Conservation (phyloP, 805 yeast genomes). For the Kuraishia piskuri region DNA sequence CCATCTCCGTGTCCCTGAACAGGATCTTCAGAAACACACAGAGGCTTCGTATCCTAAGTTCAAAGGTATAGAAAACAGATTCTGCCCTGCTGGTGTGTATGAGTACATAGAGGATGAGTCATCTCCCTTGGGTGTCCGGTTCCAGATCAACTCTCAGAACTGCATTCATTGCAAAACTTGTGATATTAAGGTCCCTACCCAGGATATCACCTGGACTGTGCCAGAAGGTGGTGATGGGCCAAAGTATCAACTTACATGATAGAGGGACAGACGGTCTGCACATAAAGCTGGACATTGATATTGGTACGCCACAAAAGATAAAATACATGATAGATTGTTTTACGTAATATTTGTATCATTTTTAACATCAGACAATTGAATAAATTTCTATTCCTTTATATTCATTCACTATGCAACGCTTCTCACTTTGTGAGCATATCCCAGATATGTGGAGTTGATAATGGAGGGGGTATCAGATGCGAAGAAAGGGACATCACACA, state of each 20-base stretch:
- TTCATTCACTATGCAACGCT: not conserved
- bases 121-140: slow-evolving; percentile 57
- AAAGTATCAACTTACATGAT: slow-evolving; percentile 71
- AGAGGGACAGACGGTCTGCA: not conserved
- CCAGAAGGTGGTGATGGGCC: slow-evolving; percentile 99
- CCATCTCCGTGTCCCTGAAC: slow-evolving; percentile 66
- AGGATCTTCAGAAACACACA: slow-evolving; percentile 61
- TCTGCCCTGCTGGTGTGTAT: slow-evolving; percentile 98
- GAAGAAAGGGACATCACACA: not conserved
- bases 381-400: not conserved
- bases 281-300: not conserved
- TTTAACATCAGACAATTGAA: too few species aligned
- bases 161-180: slow-evolving; percentile 98
- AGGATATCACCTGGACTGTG: slow-evolving; percentile 92
- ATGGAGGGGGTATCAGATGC: not conserved
- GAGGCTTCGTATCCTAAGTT: slow-evolving; percentile 60
- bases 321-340: not conserved
- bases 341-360: too few species aligned
- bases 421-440: not conserved
- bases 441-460: not conserved
- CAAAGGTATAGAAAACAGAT: slow-evolving; percentile 83
- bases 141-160: slow-evolving; percentile 92
- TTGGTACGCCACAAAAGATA: too few species aligned
- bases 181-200: slow-evolving; percentile 93
- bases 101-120: slow-evolving; percentile 71